Evolutionary conservation across 495 filamentous ascomycete genomes (phyloP).

Genomic region (Chaetomium fimeti): DNA sequence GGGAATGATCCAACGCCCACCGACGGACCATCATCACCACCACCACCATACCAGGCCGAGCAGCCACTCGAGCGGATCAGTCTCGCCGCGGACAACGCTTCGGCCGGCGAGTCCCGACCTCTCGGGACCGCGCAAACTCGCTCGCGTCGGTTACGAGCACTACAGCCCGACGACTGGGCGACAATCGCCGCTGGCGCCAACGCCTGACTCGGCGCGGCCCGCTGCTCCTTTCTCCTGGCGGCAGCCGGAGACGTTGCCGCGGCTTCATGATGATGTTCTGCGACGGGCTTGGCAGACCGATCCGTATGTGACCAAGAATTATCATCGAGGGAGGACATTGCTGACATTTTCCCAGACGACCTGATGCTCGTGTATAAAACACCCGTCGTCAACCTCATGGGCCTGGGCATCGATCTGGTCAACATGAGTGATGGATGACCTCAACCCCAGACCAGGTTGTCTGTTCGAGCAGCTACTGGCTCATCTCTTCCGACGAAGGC

Average conservation of each 20-base stretch:
- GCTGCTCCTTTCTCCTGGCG: slow-evolving; percentile 37
- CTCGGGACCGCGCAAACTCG: slow-evolving; percentile 41
- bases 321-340: slow-evolving; percentile 30
- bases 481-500: not conserved
- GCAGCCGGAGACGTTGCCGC: slow-evolving; percentile 41
- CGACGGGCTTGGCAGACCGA: slow-evolving; percentile 61
- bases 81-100: slow-evolving; percentile 45
- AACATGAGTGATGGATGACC: not conserved
- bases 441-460: not conserved
- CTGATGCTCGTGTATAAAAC: slow-evolving; percentile 69
- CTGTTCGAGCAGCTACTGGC: not conserved
- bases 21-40: slow-evolving; percentile 6
- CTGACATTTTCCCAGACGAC: slow-evolving; percentile 59
- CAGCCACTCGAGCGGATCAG: slow-evolving; percentile 45
- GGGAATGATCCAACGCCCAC: slow-evolving; percentile 13
- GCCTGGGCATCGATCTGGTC: not conserved
- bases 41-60: slow-evolving; percentile 37
- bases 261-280: slow-evolving; percentile 51
- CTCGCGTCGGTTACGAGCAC: slow-evolving; percentile 44
- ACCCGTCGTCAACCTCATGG: slow-evolving; percentile 51
- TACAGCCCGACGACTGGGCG: slow-evolving; percentile 36
- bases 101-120: slow-evolving; percentile 34
- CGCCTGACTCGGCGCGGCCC: slow-evolving; percentile 36
- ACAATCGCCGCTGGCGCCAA: slow-evolving; percentile 37
- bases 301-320: slow-evolving; percentile 48